Evolutionary conservation across 805 yeast genomes (phyloP).

Genomic region (Candida michaelii): DNA sequence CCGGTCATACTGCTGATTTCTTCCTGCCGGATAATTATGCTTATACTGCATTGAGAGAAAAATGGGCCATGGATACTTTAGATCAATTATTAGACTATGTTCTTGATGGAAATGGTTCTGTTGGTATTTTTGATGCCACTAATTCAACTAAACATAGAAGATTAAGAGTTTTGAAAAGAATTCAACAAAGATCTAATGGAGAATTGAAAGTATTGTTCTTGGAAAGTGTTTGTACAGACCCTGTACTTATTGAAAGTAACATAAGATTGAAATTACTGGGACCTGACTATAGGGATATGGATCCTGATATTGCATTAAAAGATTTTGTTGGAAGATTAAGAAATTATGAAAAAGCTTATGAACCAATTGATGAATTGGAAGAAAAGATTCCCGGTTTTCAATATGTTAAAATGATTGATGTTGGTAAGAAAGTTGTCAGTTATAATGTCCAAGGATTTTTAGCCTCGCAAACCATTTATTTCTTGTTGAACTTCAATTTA

Average conservation of each 20-base stretch:
- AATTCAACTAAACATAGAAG: slow-evolving; percentile 72
- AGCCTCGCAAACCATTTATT: slow-evolving; percentile 91
- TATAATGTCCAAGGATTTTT: slow-evolving; percentile 84
- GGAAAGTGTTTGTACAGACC: slow-evolving; percentile 86
- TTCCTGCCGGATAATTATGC: slow-evolving; percentile 77
- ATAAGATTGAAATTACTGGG: slow-evolving; percentile 84
- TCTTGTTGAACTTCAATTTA: slow-evolving; percentile 82
- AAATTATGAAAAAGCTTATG: slow-evolving; percentile 87
- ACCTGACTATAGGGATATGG: slow-evolving; percentile 88
- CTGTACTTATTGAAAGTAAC: slow-evolving; percentile 75
- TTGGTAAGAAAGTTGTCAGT: slow-evolving; percentile 90
- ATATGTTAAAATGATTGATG: slow-evolving; percentile 93
- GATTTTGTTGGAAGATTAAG: slow-evolving; percentile 80
- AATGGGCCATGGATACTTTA: slow-evolving; percentile 95
- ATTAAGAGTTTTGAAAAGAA: slow-evolving; percentile 53
- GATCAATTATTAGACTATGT: slow-evolving; percentile 82
- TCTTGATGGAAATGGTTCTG: slow-evolving; percentile 78
- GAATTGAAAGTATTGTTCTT: slow-evolving; percentile 76
- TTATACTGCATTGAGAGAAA: slow-evolving; percentile 69
- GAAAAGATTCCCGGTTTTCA: slow-evolving; percentile 69
- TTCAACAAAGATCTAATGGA: slow-evolving; percentile 55
- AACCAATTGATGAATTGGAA: slow-evolving; percentile 81
- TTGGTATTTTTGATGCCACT: slow-evolving; percentile 89
- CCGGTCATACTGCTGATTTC: slow-evolving; percentile 73
- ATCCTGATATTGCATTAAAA: slow-evolving; percentile 69